Base-by-base conservation (phyloP, 1,284 basidiomycete genomes). In the Apiotrichum mycotoxinovorans region DNA sequence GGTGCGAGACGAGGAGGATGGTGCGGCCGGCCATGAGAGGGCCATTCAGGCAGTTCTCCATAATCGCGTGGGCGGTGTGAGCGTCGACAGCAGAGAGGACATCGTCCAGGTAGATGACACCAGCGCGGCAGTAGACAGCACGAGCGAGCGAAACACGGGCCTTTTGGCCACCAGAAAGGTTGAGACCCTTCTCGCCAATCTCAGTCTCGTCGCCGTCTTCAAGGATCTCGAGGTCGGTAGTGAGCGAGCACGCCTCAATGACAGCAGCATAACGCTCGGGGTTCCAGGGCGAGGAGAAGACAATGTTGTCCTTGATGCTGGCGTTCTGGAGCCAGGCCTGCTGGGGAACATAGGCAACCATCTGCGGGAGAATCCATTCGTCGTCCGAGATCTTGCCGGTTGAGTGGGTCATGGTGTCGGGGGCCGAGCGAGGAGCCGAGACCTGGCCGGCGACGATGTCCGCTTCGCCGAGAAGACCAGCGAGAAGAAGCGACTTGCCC, bases 141-240 rank as follows among this genome's bases (percentile, higher is more conserved):
- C 95, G 86, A 23, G 94, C 94, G 10, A 95, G 81, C 0, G 90
- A 83, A 2, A 85, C 89, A 79, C 95, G 82, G 34, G 92, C 92
- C 69, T 98, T 97, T 73, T 98, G 95, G 27, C 95, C 95, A 56
- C 95, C 95, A 23, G 88, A 91, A 33, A 95, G 78, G 73, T 92
- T 93, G 22, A 92, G 84, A 10, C 80, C 80, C 47, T 79, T 74
- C 59, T 80, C 80, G 26, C 89, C 68, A 43, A 76, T 71, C 53
- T 68, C 73, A 43, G 92, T 89, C 70, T 90, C 84, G 67, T 98
- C 94, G 4, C 93, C 91, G 69, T 96, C 93, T 74, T 97, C 94
- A 26, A 98, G 80, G 54, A 98, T 93, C 55, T 87, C 83, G 44
- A 98, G 81, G 72, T 98, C 95, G 40, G 83, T 83, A 30, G 87